Base-by-base conservation (phyloP, 176 grass and related monocot genomes). In the Thinopyrum elongatum region DNA sequence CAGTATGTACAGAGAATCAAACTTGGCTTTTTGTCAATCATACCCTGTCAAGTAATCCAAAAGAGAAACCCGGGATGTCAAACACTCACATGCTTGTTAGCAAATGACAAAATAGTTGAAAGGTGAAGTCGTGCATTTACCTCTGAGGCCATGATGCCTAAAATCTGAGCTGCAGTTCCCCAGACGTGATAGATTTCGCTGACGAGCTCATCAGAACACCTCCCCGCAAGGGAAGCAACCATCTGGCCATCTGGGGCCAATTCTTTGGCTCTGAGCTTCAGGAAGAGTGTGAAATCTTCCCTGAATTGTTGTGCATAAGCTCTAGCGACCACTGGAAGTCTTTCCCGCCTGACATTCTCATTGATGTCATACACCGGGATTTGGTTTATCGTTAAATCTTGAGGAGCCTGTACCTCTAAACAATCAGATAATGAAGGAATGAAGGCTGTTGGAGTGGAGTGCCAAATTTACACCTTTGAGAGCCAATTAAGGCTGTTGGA, bases 201-300 rank as follows among this genome's bases (percentile, higher is more conserved):
- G 14, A 25, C 73, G 4, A 28, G 10, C 10, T 59, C 51, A 63
- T 5, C 21, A 14, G 17, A 28, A 46, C 82, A 11, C 25, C 25
- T 63, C 11, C 70, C 82, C 13, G 16, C 16, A 2, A 84, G 23
- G 17, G 70, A 84, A 30, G 33, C 2, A 1, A 83, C 55, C 82
- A 75, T 74, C 11, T 3, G 70, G 10, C 82, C 70, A 17, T 35
- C 35, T 3, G 70, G 57, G 7, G 16, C 70, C 26, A 74, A 16
- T 19, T 84, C 82, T 84, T 62, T 15, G 41, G 82, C 55, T 3
- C 69, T 12, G 5, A 84, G 21, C 3, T 23, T 5, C 23, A 84
- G 53, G 19, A 84, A 84, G 5, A 31, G 16, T 4, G 39, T 34
- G 19, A 84, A 77, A 65, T 84, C 71, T 22, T 84, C 26, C 15